phyloP scores from a whole-genome alignment of 192 early-diverging fungal genomes.

The Linnemannia schmuckeri region DNA sequence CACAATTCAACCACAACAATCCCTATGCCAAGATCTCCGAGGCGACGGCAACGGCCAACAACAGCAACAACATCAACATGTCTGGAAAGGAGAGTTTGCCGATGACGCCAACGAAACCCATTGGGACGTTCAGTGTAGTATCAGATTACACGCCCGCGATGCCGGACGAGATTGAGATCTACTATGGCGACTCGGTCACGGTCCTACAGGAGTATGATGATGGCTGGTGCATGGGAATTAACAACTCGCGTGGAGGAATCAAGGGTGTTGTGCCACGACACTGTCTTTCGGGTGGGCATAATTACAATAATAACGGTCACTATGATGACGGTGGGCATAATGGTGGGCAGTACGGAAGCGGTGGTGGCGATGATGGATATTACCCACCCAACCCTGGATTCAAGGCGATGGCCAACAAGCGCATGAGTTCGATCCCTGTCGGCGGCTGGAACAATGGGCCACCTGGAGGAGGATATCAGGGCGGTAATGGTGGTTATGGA shows the following conservation, averaged over 20 bases:
- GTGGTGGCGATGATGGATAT: conserved; percentile 19
- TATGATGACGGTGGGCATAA: conserved; percentile 11
- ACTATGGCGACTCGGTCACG: conserved; percentile 65
- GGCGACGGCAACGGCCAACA: background rate
- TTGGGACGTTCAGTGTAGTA: conserved; percentile 61
- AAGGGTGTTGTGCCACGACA: conserved; percentile 70
- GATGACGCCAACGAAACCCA: conserved; percentile 48
- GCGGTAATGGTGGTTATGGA: background rate
- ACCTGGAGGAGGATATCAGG: background rate
- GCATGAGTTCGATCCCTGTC: conserved; percentile 48
- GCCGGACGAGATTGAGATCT: conserved; percentile 70
- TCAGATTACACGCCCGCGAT: conserved; percentile 65
- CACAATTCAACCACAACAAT: conserved; percentile 57
- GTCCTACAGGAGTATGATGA: conserved; percentile 70
- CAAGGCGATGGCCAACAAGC: conserved; percentile 45
- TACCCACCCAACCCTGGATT: conserved; percentile 45
- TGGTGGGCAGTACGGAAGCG: background rate
- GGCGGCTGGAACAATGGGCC: conserved; percentile 34
- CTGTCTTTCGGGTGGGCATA: conserved; percentile 56
- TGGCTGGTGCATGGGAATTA: conserved; percentile 70
- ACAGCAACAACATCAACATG: background rate
- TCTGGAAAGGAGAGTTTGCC: conserved; percentile 29
- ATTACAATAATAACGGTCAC: background rate
- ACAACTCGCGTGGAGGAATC: conserved; percentile 57
- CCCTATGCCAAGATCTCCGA: conserved; percentile 46